Percentiles rank a stretch among this genome's conserved stretches.
Conservation (phyloP, 1,284 basidiomycete genomes). For the Moniliella sp. region DNA sequence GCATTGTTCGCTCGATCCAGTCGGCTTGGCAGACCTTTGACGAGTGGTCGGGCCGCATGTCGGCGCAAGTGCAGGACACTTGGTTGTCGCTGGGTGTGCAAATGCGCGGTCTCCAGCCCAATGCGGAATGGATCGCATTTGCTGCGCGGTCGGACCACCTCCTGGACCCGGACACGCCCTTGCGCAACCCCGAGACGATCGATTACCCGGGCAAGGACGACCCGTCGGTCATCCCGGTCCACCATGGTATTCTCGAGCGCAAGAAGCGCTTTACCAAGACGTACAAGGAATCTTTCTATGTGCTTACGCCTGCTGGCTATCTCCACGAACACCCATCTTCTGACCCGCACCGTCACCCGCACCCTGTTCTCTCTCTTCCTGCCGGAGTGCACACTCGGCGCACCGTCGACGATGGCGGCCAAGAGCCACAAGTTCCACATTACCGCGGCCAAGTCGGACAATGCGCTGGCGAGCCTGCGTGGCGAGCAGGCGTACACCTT, state of each 20-base stretch:
- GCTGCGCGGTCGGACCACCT: conserved; percentile 82
- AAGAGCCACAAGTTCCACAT: conserved; percentile 91
- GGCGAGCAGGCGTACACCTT: conserved; percentile 65
- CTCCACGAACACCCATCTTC: conserved; percentile 70
- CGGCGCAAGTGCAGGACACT: conserved; percentile 54
- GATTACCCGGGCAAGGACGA: conserved; percentile 84
- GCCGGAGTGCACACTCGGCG: conserved; percentile 82
- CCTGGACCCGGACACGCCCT: conserved; percentile 75
- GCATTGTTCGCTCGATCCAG: conserved; percentile 80
- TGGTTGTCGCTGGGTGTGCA: conserved; percentile 54
- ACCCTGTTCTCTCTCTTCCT: conserved; percentile 76
- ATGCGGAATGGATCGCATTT: conserved; percentile 90
- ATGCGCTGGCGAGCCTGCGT: conserved; percentile 37
- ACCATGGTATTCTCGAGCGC: conserved; percentile 74
- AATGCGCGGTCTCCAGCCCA: conserved; percentile 66
- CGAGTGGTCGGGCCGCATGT: conserved; percentile 75
- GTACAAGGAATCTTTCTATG: conserved; percentile 58
- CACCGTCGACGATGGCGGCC: conserved; percentile 52
- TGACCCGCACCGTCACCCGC: conserved; percentile 47
- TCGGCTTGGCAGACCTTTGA: conserved; percentile 92
- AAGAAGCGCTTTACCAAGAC: conserved; percentile 87
- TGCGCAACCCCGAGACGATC: conserved; percentile 43
- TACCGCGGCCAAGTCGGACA: conserved; percentile 44
- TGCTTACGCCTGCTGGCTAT: conserved; percentile 85
- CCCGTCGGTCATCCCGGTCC: conserved; percentile 64